Percentiles rank a stretch among this genome's conserved stretches.
Conservation (phyloP, 257 asterid species). For the Oldenlandia corymbosa region DNA sequence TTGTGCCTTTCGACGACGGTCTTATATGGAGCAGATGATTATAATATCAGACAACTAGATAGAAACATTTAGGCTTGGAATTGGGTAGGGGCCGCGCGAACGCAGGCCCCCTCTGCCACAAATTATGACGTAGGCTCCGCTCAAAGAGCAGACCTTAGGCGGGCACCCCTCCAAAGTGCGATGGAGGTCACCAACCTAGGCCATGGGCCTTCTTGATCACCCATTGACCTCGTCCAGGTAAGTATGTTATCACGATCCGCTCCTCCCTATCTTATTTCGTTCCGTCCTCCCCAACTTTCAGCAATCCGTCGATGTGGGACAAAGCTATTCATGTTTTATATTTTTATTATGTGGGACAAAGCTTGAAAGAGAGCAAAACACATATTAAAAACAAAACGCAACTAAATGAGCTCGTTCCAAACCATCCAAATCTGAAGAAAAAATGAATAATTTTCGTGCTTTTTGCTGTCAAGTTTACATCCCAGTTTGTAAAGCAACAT, state of each 20-base stretch:
- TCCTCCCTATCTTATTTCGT: not conserved
- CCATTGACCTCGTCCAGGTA: slow-evolving; percentile 29
- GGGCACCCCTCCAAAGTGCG: slow-evolving; percentile 23
- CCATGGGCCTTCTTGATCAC: slow-evolving; percentile 16
- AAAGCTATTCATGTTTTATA: no score
- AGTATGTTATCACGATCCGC: not conserved
- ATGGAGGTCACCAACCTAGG: slow-evolving; percentile 26
- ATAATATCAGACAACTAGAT: not conserved
- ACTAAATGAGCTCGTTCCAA: no score
- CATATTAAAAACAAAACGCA: no score
- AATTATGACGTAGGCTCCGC: slow-evolving; percentile 14
- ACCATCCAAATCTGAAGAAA: no score
- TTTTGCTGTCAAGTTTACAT: no score
- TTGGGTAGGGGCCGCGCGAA: slow-evolving; percentile 13
- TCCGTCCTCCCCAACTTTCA: not conserved
- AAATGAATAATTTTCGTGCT: no score
- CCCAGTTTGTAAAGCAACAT: no score
- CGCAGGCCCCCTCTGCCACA: slow-evolving; percentile 13
- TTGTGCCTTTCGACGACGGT: no score
- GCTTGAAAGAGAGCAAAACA: no score
- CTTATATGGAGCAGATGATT: no score
- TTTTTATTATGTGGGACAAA: no score
- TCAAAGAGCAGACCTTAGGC: slow-evolving; percentile 17
- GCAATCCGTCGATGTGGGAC: not conserved
- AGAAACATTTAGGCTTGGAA: not conserved